A percentile compares a stretch with the other conserved stretches of the same genome.
Conservation (phyloP, 129 eudicot genomes). For the Lactuca saligna region DNA sequence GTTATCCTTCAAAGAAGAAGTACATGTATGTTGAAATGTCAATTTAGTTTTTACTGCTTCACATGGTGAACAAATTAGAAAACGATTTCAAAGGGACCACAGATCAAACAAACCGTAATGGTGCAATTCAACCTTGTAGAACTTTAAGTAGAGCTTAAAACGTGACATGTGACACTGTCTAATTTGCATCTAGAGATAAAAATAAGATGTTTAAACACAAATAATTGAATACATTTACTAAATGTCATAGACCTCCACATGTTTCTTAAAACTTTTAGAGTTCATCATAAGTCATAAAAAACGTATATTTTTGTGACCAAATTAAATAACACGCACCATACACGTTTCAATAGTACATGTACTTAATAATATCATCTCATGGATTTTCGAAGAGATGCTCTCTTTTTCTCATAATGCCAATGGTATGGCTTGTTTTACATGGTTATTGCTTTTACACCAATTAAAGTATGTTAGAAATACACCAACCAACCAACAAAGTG, state of each 20-base stretch:
- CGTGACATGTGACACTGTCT: not conserved
- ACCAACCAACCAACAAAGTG: not conserved
- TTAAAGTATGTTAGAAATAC: not conserved
- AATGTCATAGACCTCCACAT: not conserved
- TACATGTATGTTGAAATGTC: not conserved
- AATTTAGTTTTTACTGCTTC: not conserved
- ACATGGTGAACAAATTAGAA: not conserved
- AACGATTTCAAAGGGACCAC: not conserved
- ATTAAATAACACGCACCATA: not conserved
- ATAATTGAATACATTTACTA: not conserved
- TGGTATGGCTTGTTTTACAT: too few relatives aligned
- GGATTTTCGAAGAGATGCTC: too few relatives aligned
- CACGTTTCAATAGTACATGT: not conserved
- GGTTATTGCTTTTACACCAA: not conserved
- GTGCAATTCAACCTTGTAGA: not conserved
- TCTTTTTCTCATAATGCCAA: too few relatives aligned
- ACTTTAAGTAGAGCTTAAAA: not conserved
- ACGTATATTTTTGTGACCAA: too few relatives aligned
- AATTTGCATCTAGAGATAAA: not conserved
- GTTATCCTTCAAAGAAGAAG: constrained; percentile 4
- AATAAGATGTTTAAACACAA: not conserved
- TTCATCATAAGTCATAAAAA: too few relatives aligned
- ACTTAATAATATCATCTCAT: too few relatives aligned
- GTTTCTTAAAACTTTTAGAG: not conserved
- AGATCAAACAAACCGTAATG: not conserved